Evolutionary conservation across 2,329 filamentous ascomycete species (phyloP).

Genomic region (Zymoseptoria brevis): DNA sequence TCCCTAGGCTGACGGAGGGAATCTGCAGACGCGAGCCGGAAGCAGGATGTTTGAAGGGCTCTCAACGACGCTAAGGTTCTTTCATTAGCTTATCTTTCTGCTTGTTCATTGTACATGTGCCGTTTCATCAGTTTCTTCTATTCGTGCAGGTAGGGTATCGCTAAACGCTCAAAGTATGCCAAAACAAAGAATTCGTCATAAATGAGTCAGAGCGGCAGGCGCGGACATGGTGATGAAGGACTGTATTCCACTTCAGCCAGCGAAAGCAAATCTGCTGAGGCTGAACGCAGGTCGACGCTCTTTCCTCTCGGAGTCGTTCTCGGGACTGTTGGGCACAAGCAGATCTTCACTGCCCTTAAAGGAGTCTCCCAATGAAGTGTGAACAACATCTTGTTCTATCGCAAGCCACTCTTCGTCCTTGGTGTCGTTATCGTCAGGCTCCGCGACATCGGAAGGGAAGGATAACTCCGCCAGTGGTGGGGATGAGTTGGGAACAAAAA

Average conservation of each 20-base stretch:
- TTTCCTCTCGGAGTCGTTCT: constrained; percentile 31
- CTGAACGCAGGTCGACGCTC: constrained; percentile 30
- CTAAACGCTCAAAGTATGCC: neutral
- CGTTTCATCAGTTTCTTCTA: neutral
- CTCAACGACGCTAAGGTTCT: neutral
- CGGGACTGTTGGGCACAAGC: constrained; percentile 38
- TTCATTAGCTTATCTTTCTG: neutral
- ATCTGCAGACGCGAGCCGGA: neutral
- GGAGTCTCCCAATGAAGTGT: neutral
- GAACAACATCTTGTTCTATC: constrained; percentile 12
- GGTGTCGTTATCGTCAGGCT: constrained; percentile 10
- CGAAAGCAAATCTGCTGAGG: constrained; percentile 34
- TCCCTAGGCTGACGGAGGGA: neutral
- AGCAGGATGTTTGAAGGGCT: neutral
- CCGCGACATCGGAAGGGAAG: constrained; percentile 17
- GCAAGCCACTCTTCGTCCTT: constrained; percentile 21
- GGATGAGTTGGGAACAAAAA: constrained; percentile 11
- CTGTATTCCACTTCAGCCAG: constrained; percentile 11
- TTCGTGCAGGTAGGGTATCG: neutral
- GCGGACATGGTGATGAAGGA: neutral
- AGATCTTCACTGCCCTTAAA: constrained; percentile 42
- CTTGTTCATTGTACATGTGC: neutral
- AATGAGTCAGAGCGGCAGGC: neutral
- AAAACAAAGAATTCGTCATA: neutral
- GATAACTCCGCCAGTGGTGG: constrained; percentile 5